Base-by-base conservation (phyloP, 371 early-diverging fungal genomes). In the Massospora cicadina region DNA sequence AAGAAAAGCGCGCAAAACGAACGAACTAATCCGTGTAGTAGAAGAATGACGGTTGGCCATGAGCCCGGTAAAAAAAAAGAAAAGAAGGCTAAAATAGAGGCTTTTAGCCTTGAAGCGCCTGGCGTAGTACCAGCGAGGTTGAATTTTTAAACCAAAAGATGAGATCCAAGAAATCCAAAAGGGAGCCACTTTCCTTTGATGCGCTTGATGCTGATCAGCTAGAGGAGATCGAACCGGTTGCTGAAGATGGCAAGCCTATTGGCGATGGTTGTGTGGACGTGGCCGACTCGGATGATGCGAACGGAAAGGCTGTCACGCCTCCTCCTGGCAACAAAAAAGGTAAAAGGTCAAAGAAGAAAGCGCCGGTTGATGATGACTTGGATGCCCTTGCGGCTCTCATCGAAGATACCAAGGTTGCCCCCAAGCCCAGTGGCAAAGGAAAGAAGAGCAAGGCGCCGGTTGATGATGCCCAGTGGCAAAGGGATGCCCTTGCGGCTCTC, bases 371-470 rank as follows among this genome's bases (percentile, higher is more conserved):
- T 23, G 62, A 62, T 17, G 62, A 62, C 23, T 43, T 62, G 17
- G 62, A 62, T 23, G 31, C 62, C 23, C 21, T 33, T 17, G 31
- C 33, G 21, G 62, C 31, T 23, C n/a, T 33, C 24, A 33, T 62
- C 62, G 62, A 62, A 43, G 33, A 62, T 33, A 21, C 17, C n/a
- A 2, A 33, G 21, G 62, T 33, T 23, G 62, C 7, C 27, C 33
- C 31, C 17, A 68, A 62, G 32, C 63, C 71, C 66, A 72, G 71
- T 69, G 69, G 70, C 57, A 65, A 68, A 67, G 65, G 69, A 56
- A 63, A 70, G 66, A 74, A 72, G 69, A 75, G 71, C 66, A 70
- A 70, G 64, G 66, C 67, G 21, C 68, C 68, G 61, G 67, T 69
- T 67, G 73, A 73, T 63, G 72, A 72, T 68, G 71, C n/a, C n/a